Evolutionary conservation across 1,284 basidiomycete species (phyloP).

Genomic region (Cutaneotrichosporon mucoides): DNA sequence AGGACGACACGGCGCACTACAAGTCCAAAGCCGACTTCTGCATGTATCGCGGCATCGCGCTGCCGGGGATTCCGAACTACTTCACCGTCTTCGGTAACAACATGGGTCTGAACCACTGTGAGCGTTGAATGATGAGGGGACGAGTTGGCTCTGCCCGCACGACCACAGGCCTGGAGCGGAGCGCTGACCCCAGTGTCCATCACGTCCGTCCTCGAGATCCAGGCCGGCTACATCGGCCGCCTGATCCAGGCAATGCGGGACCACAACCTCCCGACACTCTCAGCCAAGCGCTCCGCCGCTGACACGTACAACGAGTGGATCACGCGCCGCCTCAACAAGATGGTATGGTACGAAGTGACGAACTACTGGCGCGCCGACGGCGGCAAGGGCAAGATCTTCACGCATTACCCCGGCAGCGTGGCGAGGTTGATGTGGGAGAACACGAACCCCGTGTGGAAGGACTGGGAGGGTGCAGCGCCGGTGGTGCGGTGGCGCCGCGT

Average conservation of each 20-base stretch:
- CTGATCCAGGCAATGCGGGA: conserved; percentile 12
- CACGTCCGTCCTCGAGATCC: conserved; percentile 13
- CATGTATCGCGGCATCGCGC: conserved; percentile 13
- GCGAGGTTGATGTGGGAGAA: conserved; percentile 9
- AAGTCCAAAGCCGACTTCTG: conserved; percentile 6
- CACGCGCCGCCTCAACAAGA: conserved; percentile 17
- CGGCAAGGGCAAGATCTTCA: conserved; percentile 18
- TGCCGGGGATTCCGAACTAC: conserved; percentile 28
- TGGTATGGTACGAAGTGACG: conserved; percentile 8
- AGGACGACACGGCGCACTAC: conserved; percentile 6
- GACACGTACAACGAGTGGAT: conserved; percentile 23
- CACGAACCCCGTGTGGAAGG: conserved; percentile 8
- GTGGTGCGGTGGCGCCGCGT: conserved; percentile 3
- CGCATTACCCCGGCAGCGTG: conserved; percentile 15
- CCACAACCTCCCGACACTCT: neutral
- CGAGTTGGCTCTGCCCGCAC: too few species aligned
- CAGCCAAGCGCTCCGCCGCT: conserved; percentile 8
- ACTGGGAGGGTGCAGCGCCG: conserved; percentile 11
- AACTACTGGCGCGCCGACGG: conserved; percentile 15
- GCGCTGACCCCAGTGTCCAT: conserved; percentile 14
- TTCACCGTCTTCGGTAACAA: conserved; percentile 31
- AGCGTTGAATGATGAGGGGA: too few species aligned
- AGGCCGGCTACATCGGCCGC: conserved; percentile 15
- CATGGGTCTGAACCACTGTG: conserved; percentile 23
- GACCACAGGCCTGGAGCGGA: too few species aligned